Conservation (phyloP, 306 rosid genomes). For the Prunus armeniaca region DNA sequence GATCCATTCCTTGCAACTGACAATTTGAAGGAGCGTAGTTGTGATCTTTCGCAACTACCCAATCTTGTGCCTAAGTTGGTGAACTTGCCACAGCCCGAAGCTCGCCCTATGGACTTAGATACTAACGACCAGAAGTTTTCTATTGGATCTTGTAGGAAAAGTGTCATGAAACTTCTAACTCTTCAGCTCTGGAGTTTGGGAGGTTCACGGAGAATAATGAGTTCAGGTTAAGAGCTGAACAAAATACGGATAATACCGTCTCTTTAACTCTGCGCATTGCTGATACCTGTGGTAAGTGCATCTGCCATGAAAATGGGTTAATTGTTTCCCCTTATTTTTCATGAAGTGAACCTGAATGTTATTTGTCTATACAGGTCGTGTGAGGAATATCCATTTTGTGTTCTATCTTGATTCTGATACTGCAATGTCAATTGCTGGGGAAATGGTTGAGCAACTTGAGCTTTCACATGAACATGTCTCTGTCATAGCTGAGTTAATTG, state of each 20-base stretch:
- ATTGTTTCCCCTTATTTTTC: background rate
- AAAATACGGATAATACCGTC: constrained; percentile 44
- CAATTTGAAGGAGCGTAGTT: constrained; percentile 29
- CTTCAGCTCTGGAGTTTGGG: constrained; percentile 39
- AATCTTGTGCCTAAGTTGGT: constrained; percentile 26
- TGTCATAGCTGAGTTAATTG: constrained; percentile 65
- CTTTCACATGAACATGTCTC: constrained; percentile 53
- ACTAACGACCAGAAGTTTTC: constrained; percentile 39
- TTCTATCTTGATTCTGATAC: constrained; percentile 76
- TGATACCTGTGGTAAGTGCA: constrained; percentile 55
- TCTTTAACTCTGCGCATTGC: constrained; percentile 55
- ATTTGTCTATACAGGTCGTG: constrained; percentile 50
- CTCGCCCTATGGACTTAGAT: constrained; percentile 65
- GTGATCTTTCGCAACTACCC: constrained; percentile 17
- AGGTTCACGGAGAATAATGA: constrained; percentile 43
- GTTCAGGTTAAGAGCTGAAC: constrained; percentile 63
- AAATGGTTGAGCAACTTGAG: constrained; percentile 88
- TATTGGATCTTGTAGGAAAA: constrained; percentile 30
- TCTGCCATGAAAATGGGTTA: background rate
- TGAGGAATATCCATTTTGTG: constrained; percentile 72
- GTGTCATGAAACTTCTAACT: constrained; percentile 34
- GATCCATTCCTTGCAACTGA: constrained; percentile 78
- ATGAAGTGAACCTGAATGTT: background rate
- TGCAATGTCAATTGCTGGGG: constrained; percentile 69
- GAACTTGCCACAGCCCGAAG: constrained; percentile 33